Base-by-base conservation (phyloP, 768 basidiomycete genomes). In the Amanita polypyramis region DNA sequence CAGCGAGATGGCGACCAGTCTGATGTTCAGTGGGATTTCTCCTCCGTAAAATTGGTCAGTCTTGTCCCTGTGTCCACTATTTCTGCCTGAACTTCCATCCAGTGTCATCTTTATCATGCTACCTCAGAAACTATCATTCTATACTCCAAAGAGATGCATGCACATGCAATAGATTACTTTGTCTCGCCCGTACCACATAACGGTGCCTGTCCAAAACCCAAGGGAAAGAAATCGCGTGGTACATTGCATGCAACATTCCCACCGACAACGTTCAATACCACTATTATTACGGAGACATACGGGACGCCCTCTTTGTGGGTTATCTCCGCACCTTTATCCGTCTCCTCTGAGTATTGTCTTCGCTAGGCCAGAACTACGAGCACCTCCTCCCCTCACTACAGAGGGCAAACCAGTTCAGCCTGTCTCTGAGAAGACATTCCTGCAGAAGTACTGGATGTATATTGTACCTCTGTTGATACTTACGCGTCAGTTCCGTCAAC, bases 371-470 rank as follows among this genome's bases (percentile, higher is more conserved):
- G 75, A 77, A 51, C 70, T 90, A 33, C 79, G 76, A 45, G 64
- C 70, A 1, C 85, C 86, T 7, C 84, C 83, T 7, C 79, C 77
- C 4, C 61, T 89, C 19, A 79, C 78, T 7, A 65, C 76, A 12
- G 70, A 83, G 57, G 88, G 88, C 39, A 74, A 79, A 56, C 74
- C 78, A 15, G 67, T 85, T 19, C 60, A 70, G 49, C 75, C 80
- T 0, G 60, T 68, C 29, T 73, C 75, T 0, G 88, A 94, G 58
- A 85, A 91, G 63, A 68, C 79, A 9, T 89, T 93, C 63, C 49
- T 92, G 35, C 85, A 89, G 58, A 93, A 92, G 61, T 94, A 94
- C 62, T 94, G 92, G 92, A 70, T 92, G 63, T 92, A 91, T 56
- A 75, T 89, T 32, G 66, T 73, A 35, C 71, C 79, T 2, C 61